Evolutionary conservation across 2,329 filamentous ascomycete species (phyloP).

Genomic region (Polychaeton citri): DNA sequence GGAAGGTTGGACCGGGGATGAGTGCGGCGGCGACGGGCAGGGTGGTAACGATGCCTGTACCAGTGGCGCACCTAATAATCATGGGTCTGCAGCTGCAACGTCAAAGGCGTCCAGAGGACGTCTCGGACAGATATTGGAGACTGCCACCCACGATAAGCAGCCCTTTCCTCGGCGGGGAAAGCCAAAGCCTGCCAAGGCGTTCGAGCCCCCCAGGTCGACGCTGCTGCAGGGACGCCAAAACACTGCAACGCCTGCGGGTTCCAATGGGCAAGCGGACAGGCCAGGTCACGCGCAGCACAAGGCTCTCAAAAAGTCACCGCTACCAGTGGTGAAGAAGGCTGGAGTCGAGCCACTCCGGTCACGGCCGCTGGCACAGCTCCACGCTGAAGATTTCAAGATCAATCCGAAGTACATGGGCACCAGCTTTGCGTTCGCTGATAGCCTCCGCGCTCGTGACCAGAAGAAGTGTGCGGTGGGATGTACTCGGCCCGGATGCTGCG

Average conservation of each 20-base stretch:
- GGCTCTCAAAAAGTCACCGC: background rate
- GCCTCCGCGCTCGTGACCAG: conserved; percentile 53
- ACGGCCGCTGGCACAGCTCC: conserved; percentile 44
- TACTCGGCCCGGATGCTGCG: background rate
- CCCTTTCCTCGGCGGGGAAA: conserved; percentile 1
- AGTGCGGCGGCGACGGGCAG: too few relatives aligned
- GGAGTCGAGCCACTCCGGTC: conserved; percentile 40
- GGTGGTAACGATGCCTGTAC: too few relatives aligned
- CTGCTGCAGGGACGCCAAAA: too few relatives aligned
- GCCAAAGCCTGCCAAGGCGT: too few relatives aligned
- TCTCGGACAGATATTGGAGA: background rate
- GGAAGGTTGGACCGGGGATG: too few relatives aligned
- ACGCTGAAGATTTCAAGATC: conserved; percentile 64
- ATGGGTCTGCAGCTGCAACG: too few relatives aligned
- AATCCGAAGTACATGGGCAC: conserved; percentile 63
- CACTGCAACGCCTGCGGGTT: too few relatives aligned
- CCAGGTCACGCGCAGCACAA: background rate
- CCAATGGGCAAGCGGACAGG: background rate
- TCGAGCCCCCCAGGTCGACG: too few relatives aligned
- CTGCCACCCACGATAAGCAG: background rate
- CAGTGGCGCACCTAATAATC: too few relatives aligned
- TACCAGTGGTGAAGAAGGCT: conserved; percentile 7
- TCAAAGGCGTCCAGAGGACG: background rate
- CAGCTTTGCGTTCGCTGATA: conserved; percentile 60
- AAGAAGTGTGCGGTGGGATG: background rate